Base-by-base conservation (phyloP, 225 moss, liverwort and hornwort genomes). In the Ulota crispa region DNA sequence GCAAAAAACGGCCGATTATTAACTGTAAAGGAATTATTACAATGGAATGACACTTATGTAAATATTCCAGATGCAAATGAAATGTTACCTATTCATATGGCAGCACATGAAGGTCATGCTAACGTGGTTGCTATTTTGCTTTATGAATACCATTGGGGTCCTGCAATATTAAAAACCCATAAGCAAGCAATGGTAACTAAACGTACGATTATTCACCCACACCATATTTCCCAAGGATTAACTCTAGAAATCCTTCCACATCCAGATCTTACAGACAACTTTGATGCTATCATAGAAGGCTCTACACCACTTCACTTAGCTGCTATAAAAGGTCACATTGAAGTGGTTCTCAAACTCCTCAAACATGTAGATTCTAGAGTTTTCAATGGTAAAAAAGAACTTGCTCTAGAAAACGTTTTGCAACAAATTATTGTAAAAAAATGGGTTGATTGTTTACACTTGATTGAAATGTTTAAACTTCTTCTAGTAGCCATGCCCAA, bases 51-150 rank as follows among this genome's bases (percentile, higher is more conserved):
- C 32, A 85, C 76, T 1, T 56, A 68, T 30, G 80, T 85, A 28
- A 85, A 85, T 56, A n/a, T 69, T 18, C 53, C 64, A 0, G 76
- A 85, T 19, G 19, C 36, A 63, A 66, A 68, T 64, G 71, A 80
- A 41, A 70, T 85, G 75, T 26, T 85, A 43, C 26, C 84, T 18
- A 80, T 84, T 70, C 85, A 85, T 63, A 72, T 85, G 65, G 80
- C 77, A 56, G 77, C 85, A 16, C n/a, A 16, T 41, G 71, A 76
- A 41, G 85, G 85, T 20, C 77, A 76, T 36, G 85, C 43, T 31
- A 34, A 70, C 7, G 43, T 81, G 1, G 77, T 81, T 23, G 64
- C 76, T 4, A 52, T 72, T 0, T 70, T 81, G 20, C 42, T 81
- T 0, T 71, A 85, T 9, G 77, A 85, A 60, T 81, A 85, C 26